These are phyloP conservation scores for Camellia lanceoleosa DNA, from an alignment of 148 eudicot genomes.

Conservation along the genomic window DNA sequence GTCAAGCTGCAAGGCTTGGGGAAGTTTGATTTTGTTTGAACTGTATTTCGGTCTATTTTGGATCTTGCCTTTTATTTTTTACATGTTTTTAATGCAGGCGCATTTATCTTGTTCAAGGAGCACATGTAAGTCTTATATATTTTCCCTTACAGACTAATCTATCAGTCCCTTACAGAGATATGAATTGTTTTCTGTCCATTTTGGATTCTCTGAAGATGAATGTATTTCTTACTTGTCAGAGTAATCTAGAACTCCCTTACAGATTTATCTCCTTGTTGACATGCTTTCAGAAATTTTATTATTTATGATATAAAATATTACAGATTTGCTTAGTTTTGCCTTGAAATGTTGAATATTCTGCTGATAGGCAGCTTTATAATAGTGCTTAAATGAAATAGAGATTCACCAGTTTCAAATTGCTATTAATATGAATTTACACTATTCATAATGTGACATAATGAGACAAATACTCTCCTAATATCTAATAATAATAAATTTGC, in stretches of 20 bases:
- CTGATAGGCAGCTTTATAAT: neutral
- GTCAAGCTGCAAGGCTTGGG: neutral
- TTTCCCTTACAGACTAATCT: neutral
- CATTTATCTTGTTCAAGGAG: constrained; percentile 78
- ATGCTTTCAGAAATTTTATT: neutral
- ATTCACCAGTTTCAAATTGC: neutral
- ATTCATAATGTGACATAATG: too few species aligned
- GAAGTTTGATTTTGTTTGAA: neutral
- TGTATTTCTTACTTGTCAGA: neutral
- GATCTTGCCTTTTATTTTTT: constrained; percentile 5
- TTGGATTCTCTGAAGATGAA: too few species aligned
- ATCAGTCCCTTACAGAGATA: neutral
- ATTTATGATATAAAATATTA: neutral
- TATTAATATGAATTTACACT: neutral
- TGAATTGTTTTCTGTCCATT: neutral
- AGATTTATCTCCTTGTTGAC: neutral
- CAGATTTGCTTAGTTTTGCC: neutral
- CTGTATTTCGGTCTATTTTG: neutral
- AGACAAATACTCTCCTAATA: too few species aligned
- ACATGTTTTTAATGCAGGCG: constrained; percentile 54
- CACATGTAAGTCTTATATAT: constrained; percentile 53
- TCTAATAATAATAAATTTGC: neutral
- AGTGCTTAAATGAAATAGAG: neutral
- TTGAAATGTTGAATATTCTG: neutral
- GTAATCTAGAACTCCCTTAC: neutral